Evolutionary conservation across 2,329 filamentous ascomycete species (phyloP), one percentile per base, ranked within the genome.

Genomic region (Tolypocladium endophyticum): DNA sequence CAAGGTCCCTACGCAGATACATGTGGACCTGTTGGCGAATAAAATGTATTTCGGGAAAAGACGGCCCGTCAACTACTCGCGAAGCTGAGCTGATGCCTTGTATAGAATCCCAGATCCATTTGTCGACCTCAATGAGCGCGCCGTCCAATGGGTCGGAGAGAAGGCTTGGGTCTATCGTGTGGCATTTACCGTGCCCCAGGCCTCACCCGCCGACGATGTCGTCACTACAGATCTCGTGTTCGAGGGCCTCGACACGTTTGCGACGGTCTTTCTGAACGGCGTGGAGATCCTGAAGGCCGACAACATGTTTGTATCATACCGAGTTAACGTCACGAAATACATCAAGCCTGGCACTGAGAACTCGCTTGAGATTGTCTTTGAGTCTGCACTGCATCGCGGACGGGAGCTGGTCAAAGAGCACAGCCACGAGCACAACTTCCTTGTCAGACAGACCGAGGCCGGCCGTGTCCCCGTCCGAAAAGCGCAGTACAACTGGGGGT

Each of bases 401-500:
- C 75, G 78, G 43, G 75, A 81, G 62, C 74, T 84, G 50, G 77
- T 82, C 54, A 73, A 81, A 60, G 70, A 77, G 38, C 76, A 85
- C 65, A 66, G 67, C n/a, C 47, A 52, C 25, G 79, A 84, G 63
- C 81, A 85, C 67, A 76, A 73, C 6, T 85, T 81, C 71, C 78
- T 70, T 68, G 82, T 69, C 61, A 83, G 69, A 71, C 81, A 66
- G 74, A 82, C 65, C 59, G 83, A 72, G 58, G 67, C 71, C 25
- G 69, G 73, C 38, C 64, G 69, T 3, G 59, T 71, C 9, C 61
- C 64, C 0, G 67, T 71, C 0, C 74, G 86, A n/a, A 89, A 88
- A 67, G 83, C 85, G 0, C 86, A 88, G 69, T 88, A 86, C 64
- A 82, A 87, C 64, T 89, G 84, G 84, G 85, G 86, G 5, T 89